These are phyloP conservation scores for Schizochytrium sp. DNA, from an alignment of 108 stramenopile genomes.

Conservation along the genomic window DNA sequence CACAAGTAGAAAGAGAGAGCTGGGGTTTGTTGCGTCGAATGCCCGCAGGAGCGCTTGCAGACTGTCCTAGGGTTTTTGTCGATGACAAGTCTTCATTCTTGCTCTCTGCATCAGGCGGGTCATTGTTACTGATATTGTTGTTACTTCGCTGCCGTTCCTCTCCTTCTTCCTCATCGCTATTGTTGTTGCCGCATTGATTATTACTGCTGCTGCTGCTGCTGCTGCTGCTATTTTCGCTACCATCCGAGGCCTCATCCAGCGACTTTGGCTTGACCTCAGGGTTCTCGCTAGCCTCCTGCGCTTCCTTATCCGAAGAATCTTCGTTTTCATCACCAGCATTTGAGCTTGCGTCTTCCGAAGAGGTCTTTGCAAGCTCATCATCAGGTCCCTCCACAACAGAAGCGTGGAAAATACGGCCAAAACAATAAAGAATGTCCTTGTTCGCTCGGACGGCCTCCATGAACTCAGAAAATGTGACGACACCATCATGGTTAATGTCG, in stretches of 20 bases:
- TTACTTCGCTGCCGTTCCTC: neutral
- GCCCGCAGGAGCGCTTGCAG: neutral
- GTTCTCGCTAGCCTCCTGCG: no score
- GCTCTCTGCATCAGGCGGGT: no score
- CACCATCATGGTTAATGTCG: neutral
- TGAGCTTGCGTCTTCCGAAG: no score
- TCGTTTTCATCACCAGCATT: no score
- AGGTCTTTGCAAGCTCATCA: neutral
- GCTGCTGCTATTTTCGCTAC: neutral
- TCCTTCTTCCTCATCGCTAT: neutral
- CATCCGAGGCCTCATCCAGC: no score
- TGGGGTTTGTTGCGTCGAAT: neutral
- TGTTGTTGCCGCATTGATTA: neutral
- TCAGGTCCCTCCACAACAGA: neutral
- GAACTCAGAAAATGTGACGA: neutral
- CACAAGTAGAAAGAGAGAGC: neutral
- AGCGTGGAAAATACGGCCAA: conserved; percentile 9
- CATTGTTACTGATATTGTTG: no score
- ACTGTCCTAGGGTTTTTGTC: neutral
- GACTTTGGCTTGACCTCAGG: no score
- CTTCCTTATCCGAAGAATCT: no score
- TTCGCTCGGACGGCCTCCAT: neutral
- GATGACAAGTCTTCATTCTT: no score
- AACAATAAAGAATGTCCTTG: neutral
- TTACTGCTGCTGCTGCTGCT: neutral